These are phyloP conservation scores for Acrocalymma vagum DNA, from an alignment of 2,329 filamentous ascomycete genomes.

Conservation along the genomic window DNA sequence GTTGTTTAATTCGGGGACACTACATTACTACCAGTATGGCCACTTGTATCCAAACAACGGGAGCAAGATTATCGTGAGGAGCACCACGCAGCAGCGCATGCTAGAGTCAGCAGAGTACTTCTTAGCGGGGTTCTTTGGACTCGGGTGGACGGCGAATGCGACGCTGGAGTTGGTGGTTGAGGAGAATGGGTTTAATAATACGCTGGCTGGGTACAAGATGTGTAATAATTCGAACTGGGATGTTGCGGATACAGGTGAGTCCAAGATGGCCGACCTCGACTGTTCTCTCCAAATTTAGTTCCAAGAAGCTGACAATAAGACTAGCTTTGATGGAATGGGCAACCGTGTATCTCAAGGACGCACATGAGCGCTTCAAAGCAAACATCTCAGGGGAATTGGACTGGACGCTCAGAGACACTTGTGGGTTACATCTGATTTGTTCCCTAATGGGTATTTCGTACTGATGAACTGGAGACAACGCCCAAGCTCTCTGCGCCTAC, in stretches of 20 bases:
- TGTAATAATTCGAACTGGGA: slow-evolving; percentile 68
- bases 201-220: slow-evolving; percentile 71
- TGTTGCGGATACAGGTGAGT: slow-evolving; percentile 58
- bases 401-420: slow-evolving; percentile 46
- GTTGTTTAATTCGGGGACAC: slow-evolving; percentile 73
- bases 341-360: slow-evolving; percentile 70
- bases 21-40: slow-evolving; percentile 78
- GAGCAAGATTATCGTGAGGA: slow-evolving; percentile 76
- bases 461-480: slow-evolving; percentile 61
- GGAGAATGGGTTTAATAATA: slow-evolving; percentile 71
- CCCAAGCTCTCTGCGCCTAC: slow-evolving; percentile 78
- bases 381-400: slow-evolving; percentile 54
- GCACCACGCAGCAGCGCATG: slow-evolving; percentile 81
- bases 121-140: slow-evolving; percentile 79
- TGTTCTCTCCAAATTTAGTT: not conserved
- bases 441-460: slow-evolving; percentile 1
- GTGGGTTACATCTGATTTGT: slow-evolving; percentile 14
- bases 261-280: not conserved
- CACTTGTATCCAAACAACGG: slow-evolving; percentile 73
- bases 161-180: slow-evolving; percentile 79
- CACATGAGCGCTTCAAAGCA: slow-evolving; percentile 66
- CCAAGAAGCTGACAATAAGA: slow-evolving; percentile 11
- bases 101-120: slow-evolving; percentile 80
- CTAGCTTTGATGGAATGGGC: slow-evolving; percentile 69
- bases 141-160: slow-evolving; percentile 76